Conservation (phyloP, 2,329 filamentous ascomycete genomes). For the Neocatenulostroma microsporum region DNA sequence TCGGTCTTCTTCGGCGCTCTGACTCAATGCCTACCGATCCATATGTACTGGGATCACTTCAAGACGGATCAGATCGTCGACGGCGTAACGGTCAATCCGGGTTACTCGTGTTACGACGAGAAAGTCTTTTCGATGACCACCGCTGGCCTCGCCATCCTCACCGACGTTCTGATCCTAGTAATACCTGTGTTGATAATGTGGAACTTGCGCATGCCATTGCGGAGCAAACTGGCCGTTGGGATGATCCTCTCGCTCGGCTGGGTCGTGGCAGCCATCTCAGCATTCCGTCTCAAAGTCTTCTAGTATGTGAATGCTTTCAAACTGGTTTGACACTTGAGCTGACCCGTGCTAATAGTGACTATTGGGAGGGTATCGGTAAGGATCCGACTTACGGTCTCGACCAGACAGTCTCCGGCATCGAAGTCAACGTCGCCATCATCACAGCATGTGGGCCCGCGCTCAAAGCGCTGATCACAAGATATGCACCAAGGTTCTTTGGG, state of each 20-base stretch:
- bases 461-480: slow-evolving; percentile 37
- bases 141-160: slow-evolving; percentile 30
- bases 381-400: slow-evolving; percentile 32
- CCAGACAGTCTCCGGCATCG: slow-evolving; percentile 31
- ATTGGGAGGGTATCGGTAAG: slow-evolving; percentile 27
- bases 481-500: slow-evolving; percentile 26
- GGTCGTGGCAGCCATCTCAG: slow-evolving; percentile 16
- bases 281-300: slow-evolving; percentile 34
- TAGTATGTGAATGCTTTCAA: too few relatives aligned
- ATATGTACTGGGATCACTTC: slow-evolving; percentile 10
- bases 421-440: slow-evolving; percentile 42
- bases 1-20: slow-evolving; percentile 30
- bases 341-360: too few relatives aligned
- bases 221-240: slow-evolving; percentile 30
- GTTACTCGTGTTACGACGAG: slow-evolving; percentile 25
- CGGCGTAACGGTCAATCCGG: slow-evolving; percentile 24
- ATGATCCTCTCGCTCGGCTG: slow-evolving; percentile 30
- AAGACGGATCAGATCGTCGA: slow-evolving; percentile 15
- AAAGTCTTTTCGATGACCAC: slow-evolving; percentile 29
- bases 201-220: slow-evolving; percentile 35
- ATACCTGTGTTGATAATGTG: slow-evolving; percentile 38
- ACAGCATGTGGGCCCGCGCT: slow-evolving; percentile 49
- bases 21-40: slow-evolving; percentile 29
- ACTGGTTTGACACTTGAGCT: too few relatives aligned
- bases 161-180: slow-evolving; percentile 34